phyloP scores from a whole-genome alignment of 352 stramenopile species.

The Pythium scleroteichum region DNA sequence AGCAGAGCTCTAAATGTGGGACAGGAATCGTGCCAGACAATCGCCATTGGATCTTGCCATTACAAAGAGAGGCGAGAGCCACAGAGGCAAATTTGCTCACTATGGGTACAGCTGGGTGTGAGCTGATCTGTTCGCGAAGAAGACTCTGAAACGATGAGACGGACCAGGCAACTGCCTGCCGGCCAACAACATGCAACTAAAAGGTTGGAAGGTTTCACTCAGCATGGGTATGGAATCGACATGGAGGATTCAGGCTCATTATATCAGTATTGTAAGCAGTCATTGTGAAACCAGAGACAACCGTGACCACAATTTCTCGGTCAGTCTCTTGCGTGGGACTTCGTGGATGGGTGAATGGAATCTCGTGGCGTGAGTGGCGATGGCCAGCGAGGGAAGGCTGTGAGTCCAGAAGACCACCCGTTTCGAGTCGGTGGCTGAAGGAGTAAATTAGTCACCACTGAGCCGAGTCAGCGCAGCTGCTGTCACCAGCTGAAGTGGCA shows the following conservation, averaged over 20 bases:
- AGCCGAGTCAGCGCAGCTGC: neutral
- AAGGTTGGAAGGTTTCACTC: constrained; percentile 26
- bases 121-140: too few species aligned
- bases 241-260: constrained; percentile 34
- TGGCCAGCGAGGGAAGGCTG: neutral
- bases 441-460: neutral
- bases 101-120: too few species aligned
- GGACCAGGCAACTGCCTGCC: too few species aligned
- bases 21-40: neutral
- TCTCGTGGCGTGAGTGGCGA: neutral
- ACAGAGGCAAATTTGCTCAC: neutral
- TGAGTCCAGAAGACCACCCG: constrained; percentile 11
- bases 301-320: too few species aligned
- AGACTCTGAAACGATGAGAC: too few species aligned
- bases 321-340: neutral
- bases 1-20: too few species aligned
- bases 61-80: neutral
- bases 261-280: constrained; percentile 32
- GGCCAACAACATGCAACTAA: too few species aligned
- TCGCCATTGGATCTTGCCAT: too few species aligned
- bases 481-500: neutral
- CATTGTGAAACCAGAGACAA: constrained; percentile 26
- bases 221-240: constrained; percentile 32
- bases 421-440: constrained; percentile 10
- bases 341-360: neutral